These are phyloP conservation scores for Simplicillium aogashimaense DNA, from an alignment of 2,329 filamentous ascomycete species.

Conservation along the genomic window DNA sequence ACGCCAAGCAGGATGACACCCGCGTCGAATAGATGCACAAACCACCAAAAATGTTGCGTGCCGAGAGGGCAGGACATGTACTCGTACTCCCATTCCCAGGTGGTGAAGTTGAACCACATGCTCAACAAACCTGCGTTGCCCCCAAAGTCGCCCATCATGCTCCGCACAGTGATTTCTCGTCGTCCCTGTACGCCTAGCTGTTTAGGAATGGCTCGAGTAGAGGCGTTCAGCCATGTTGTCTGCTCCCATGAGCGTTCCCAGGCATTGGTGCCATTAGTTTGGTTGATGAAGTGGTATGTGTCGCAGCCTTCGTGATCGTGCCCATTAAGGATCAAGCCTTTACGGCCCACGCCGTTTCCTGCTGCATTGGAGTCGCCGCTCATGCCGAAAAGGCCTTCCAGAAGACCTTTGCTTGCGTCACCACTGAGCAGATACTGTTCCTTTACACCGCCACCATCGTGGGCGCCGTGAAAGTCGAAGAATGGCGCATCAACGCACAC, in stretches of 20 bases:
- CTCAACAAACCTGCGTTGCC: constrained; percentile 85
- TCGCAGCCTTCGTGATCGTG: constrained; percentile 96
- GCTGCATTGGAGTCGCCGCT: constrained; percentile 50
- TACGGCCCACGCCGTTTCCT: constrained; percentile 54
- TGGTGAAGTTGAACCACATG: constrained; percentile 71
- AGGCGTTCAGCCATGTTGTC: constrained; percentile 35
- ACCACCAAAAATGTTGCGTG: constrained; percentile 91
- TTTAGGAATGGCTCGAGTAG: constrained; percentile 27
- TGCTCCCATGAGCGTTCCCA: constrained; percentile 40
- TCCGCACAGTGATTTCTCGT: constrained; percentile 84
- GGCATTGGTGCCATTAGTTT: constrained; percentile 32
- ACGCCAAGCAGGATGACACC: constrained; percentile 24
- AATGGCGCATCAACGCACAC: constrained; percentile 77
- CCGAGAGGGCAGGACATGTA: constrained; percentile 72
- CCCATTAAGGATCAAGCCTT: constrained; percentile 76
- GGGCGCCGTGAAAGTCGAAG: constrained; percentile 64
- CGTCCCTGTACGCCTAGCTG: constrained; percentile 48
- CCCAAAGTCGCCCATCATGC: constrained; percentile 97
- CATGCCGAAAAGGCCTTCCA: constrained; percentile 78
- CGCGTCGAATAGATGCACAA: constrained; percentile 66
- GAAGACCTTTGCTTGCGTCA: constrained; percentile 61
- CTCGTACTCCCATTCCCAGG: constrained; percentile 72
- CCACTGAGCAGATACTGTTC: constrained; percentile 87
- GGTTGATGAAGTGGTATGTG: constrained; percentile 71
- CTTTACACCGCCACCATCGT: constrained; percentile 61